Percentiles rank a stretch among this genome's conserved stretches.
Evolutionary conservation across 2,329 filamentous ascomycete genomes (phyloP).

Genomic region (Hyphodiscus sp.): DNA sequence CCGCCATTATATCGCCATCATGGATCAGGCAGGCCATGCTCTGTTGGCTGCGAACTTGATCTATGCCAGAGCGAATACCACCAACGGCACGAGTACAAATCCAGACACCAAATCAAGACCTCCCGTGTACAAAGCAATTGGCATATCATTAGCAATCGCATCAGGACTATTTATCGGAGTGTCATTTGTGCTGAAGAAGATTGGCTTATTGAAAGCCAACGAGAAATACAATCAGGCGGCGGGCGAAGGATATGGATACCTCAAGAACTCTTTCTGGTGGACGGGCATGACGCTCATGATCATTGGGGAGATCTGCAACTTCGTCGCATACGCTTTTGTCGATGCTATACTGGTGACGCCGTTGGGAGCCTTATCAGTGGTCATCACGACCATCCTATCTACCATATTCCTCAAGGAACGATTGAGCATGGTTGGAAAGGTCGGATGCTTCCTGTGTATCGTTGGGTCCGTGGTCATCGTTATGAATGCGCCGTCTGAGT

Average conservation of each 20-base stretch:
- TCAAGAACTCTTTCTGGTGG: constrained; percentile 97
- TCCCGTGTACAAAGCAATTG: constrained; percentile 70
- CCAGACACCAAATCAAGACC: constrained; percentile 19
- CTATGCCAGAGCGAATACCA: constrained; percentile 39
- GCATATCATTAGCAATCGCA: constrained; percentile 75
- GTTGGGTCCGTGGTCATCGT: constrained; percentile 90
- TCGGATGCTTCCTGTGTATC: constrained; percentile 93
- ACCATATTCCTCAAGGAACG: constrained; percentile 95
- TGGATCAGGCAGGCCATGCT: constrained; percentile 34
- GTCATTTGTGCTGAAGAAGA: constrained; percentile 94
- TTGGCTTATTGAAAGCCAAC: constrained; percentile 84
- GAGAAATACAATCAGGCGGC: constrained; percentile 94
- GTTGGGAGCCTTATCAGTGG: constrained; percentile 83
- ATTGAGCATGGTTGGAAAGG: constrained; percentile 90
- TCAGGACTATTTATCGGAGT: constrained; percentile 90
- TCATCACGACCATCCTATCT: constrained; percentile 84
- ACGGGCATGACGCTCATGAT: constrained; percentile 95
- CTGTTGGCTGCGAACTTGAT: constrained; percentile 35
- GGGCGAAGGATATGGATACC: constrained; percentile 93
- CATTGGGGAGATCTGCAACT: constrained; percentile 91
- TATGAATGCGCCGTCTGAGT: constrained; percentile 83
- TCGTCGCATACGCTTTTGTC: constrained; percentile 93
- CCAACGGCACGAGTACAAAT: constrained; percentile 20
- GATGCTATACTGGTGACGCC: constrained; percentile 95
- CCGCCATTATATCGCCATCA: constrained; percentile 21